Percentiles rank a stretch among this genome's conserved stretches.
Conservation (phyloP, 768 basidiomycete species). For the Leccinum disarticulatum region DNA sequence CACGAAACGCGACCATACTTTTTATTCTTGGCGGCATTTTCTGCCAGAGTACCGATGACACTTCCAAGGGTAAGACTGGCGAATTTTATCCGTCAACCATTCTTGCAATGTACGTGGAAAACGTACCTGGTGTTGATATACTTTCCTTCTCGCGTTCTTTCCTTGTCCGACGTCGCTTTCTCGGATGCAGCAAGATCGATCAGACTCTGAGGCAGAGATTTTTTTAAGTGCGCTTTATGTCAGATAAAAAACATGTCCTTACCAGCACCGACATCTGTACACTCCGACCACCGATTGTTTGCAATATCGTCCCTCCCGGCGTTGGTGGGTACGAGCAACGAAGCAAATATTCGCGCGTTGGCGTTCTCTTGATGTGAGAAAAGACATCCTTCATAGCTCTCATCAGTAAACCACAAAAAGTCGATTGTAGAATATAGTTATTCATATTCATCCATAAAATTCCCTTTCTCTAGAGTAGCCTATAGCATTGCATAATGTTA, state of each 20-base stretch:
- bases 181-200: slow-evolving; percentile 98
- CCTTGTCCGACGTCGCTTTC: slow-evolving; percentile 93
- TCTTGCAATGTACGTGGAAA: background rate
- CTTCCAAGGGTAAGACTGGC: slow-evolving; percentile 84
- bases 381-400: slow-evolving; percentile 93
- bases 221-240: background rate
- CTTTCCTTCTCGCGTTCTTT: slow-evolving; percentile 92
- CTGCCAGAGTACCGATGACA: slow-evolving; percentile 89
- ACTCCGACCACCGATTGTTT: slow-evolving; percentile 76
- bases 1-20: slow-evolving; percentile 38
- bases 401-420: no score
- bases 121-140: slow-evolving; percentile 89
- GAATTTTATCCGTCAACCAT: background rate
- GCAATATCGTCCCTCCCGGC: slow-evolving; percentile 62
- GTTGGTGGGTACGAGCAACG: slow-evolving; percentile 82
- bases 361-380: slow-evolving; percentile 71
- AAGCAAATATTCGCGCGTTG: slow-evolving; percentile 86
- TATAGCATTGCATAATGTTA: no score
- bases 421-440: no score
- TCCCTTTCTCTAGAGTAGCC: no score
- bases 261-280: slow-evolving; percentile 79
- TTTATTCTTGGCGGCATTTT: slow-evolving; percentile 79
- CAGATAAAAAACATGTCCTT: slow-evolving; percentile 9
- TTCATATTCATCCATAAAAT: no score
- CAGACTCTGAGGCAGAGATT: slow-evolving; percentile 55